A percentile compares a stretch with the other conserved stretches of the same genome.
phyloP scores from a whole-genome alignment of 495 filamentous ascomycete genomes.

The Ascodesmis nigricans region DNA sequence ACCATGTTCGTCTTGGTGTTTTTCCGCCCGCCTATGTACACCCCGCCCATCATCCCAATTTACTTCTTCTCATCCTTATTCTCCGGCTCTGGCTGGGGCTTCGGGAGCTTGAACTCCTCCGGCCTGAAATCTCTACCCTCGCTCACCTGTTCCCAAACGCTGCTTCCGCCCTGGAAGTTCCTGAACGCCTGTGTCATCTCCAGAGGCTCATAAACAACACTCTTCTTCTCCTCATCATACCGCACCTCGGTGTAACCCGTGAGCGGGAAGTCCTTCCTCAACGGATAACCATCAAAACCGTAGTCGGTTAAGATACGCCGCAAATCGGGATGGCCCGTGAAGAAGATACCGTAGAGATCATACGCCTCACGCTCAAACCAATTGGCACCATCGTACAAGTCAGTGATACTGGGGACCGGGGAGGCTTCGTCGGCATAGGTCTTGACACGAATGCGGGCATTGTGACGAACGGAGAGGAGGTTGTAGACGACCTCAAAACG shows the following conservation, averaged over 20 bases:
- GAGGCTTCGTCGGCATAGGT: constrained; percentile 93
- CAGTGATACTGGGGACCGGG: constrained; percentile 74
- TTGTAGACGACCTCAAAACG: constrained; percentile 99
- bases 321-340: constrained; percentile 83
- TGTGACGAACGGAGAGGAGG: constrained; percentile 81
- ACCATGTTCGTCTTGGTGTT: no score
- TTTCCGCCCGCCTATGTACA: no score
- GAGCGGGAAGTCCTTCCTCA: constrained; percentile 94
- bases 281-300: constrained; percentile 92
- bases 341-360: constrained; percentile 95
- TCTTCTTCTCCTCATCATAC: constrained; percentile 98
- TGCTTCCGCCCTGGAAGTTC: constrained; percentile 79
- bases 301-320: constrained; percentile 99
- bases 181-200: constrained; percentile 98
- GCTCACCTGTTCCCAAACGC: constrained; percentile 79
- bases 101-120: constrained; percentile 79
- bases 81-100: constrained; percentile 80
- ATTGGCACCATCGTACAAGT: constrained; percentile 81
- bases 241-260: constrained; percentile 97
- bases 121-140: constrained; percentile 57
- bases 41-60: no score
- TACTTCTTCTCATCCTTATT: constrained; percentile 71
- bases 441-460: constrained; percentile 91
- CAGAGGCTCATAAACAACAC: constrained; percentile 90
- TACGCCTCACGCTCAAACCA: constrained; percentile 99